Evolutionary conservation across 2,329 filamentous ascomycete genomes (phyloP).

Genomic region (Botrytis elliptica): DNA sequence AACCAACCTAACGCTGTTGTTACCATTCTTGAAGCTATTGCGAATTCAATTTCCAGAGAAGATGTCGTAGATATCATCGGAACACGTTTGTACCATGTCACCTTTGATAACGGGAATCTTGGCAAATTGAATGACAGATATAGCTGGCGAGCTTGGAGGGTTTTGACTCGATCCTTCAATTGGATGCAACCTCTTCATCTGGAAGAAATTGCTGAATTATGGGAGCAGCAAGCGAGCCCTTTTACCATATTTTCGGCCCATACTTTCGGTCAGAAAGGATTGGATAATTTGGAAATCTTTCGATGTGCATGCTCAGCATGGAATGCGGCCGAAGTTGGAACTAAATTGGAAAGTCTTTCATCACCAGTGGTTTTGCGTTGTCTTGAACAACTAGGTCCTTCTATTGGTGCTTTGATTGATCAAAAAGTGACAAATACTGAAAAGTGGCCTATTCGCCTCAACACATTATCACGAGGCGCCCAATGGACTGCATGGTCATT

Average conservation of each 20-base stretch:
- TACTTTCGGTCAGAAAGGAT: neutral
- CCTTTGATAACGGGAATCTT: constrained; percentile 33
- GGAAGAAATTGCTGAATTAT: constrained; percentile 28
- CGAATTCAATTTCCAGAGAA: constrained; percentile 41
- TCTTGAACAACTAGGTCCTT: constrained; percentile 25
- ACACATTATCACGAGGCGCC: constrained; percentile 25
- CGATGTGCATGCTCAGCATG: constrained; percentile 34
- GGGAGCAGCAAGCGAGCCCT: constrained; percentile 28
- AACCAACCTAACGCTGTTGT: constrained; percentile 35
- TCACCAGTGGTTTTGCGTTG: constrained; percentile 26
- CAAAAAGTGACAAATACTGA: neutral
- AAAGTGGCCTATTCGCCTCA: constrained; percentile 17
- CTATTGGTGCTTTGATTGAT: constrained; percentile 24
- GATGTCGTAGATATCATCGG: constrained; percentile 38
- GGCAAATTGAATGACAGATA: constrained; percentile 33
- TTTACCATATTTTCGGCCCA: constrained; percentile 24
- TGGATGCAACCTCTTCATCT: constrained; percentile 28
- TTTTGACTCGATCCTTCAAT: constrained; percentile 30
- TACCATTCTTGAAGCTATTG: constrained; percentile 43
- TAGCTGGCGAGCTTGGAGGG: constrained; percentile 36
- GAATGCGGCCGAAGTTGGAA: constrained; percentile 26
- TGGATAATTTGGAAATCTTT: constrained; percentile 33
- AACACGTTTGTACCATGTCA: constrained; percentile 40
- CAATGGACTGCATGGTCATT: constrained; percentile 31
- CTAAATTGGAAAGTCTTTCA: constrained; percentile 21